Percentiles rank a stretch among this genome's conserved stretches.
These are phyloP conservation scores for Apostasia shenzhenica DNA, from an alignment of 106 monocot genomes.

Conservation along the genomic window DNA sequence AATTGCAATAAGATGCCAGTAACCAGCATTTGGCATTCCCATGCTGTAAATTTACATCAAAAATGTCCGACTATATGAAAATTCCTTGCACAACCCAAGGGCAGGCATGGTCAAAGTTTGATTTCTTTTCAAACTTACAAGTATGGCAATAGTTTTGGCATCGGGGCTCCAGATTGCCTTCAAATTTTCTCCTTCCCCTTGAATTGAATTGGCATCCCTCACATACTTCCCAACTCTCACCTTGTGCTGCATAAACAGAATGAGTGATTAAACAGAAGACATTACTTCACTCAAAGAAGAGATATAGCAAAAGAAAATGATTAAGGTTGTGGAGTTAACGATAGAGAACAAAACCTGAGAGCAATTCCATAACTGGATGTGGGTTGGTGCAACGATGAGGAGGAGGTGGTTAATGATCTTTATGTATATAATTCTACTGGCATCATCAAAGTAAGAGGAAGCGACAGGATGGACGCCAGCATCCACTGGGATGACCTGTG, in stretches of 20 bases:
- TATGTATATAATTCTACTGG: constrained; percentile 58
- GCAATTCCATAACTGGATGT: constrained; percentile 84
- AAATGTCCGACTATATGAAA: too few species aligned
- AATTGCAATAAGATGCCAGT: too few species aligned
- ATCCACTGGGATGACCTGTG: constrained; percentile 82
- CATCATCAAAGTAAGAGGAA: constrained; percentile 10
- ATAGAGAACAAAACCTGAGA: constrained; percentile 44
- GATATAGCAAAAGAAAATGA: background rate
- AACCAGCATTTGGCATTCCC: too few species aligned
- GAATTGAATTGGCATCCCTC: constrained; percentile 47
- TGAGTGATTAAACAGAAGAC: background rate
- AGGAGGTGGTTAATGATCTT: constrained; percentile 51
- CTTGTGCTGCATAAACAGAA: constrained; percentile 59
- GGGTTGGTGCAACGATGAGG: constrained; percentile 67
- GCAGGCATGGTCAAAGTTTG: background rate
- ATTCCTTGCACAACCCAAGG: background rate
- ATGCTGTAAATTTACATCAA: too few species aligned
- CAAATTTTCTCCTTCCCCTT: constrained; percentile 65
- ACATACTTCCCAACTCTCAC: constrained; percentile 58
- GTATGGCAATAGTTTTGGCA: constrained; percentile 60
- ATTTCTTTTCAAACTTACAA: constrained; percentile 40
- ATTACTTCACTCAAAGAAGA: background rate
- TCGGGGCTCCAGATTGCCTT: constrained; percentile 90
- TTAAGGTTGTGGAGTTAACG: background rate
- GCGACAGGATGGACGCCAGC: constrained; percentile 21